These are phyloP conservation scores for Trichaptum fuscoviolaceum DNA, from an alignment of 768 basidiomycete species.

Conservation along the genomic window DNA sequence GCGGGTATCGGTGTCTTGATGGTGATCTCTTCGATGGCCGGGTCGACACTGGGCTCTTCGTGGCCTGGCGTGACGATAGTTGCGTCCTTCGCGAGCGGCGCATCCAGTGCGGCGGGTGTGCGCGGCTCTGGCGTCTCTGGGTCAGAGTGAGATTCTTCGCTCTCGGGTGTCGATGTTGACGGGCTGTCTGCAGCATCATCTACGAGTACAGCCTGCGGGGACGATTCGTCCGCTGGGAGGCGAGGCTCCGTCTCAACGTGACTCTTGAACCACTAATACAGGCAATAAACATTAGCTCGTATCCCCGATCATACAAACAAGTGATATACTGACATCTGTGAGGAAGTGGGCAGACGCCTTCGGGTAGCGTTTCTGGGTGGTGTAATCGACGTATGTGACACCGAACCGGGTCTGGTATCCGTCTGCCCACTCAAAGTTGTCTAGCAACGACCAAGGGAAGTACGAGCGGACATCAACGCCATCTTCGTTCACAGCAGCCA, in stretches of 20 bases:
- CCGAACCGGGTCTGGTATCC: conserved; percentile 66
- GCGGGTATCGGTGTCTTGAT: neutral
- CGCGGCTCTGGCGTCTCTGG: neutral
- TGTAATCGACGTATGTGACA: conserved; percentile 66
- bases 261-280: conserved; percentile 25
- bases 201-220: neutral
- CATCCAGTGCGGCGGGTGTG: neutral
- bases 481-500: conserved; percentile 55
- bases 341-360: conserved; percentile 59
- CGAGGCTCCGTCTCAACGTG: conserved; percentile 17
- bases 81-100: neutral
- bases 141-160: neutral
- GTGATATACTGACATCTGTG: conserved; percentile 35
- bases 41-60: neutral
- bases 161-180: neutral
- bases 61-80: neutral
- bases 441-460: conserved; percentile 63
- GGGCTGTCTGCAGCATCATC: neutral
- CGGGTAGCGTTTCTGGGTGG: conserved; percentile 59
- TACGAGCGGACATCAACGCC: conserved; percentile 58
- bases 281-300: neutral
- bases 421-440: conserved; percentile 77
- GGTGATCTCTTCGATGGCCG: neutral
- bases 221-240: neutral
- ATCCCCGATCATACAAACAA: neutral